Evolutionary conservation across 345 rosid genomes (phyloP), one percentile per base, ranked within the genome.

Genomic region (Abelmoschus esculentus): DNA sequence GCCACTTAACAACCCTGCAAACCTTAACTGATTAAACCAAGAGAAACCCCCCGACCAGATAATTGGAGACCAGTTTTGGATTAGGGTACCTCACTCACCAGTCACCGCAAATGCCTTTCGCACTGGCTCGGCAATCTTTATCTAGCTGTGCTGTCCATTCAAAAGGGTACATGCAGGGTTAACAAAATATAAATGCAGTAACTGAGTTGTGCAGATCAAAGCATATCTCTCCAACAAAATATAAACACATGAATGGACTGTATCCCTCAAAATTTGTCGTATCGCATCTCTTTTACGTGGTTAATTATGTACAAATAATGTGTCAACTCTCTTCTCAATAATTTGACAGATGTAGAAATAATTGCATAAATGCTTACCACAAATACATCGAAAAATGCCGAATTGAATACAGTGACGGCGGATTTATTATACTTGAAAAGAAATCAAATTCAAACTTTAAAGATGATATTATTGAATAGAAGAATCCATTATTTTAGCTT

Each of bases 1-100:
- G 73, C 60, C 59, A 55, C 77, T 60, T 28, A 22, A 22, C 26
- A 0, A 22, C 26, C 26, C 26, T 22, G 73, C 75, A 74, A 22
- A 22, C 26, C 31, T 4, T 47, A 46, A 9, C 34, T 26, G 4
- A 49, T 50, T 58, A 56, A 66, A 61, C 49, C 56, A 29, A 29
- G 32, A 29, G 26, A 22, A 22, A 22, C 26, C 26, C 26, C 1
- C 26, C 26, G 1, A 22, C 26, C 26, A 22, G 26, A 22, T 22
- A 22, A 22, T 22, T 22, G 26, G 26, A 29, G 54, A 54, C 12
- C 28, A 3, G 58, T 7, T 12, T 49, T 28, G 28, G 12, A 19
- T 54, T 18, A 19, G 5, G 31, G 54, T 6, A 13, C 7, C 17
- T 49, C 54, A 49, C 54, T 49, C 54, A 15, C 18, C 54, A 49